Base-by-base conservation (phyloP, 2,329 filamentous ascomycete genomes). In the Orbilia quercus region DNA sequence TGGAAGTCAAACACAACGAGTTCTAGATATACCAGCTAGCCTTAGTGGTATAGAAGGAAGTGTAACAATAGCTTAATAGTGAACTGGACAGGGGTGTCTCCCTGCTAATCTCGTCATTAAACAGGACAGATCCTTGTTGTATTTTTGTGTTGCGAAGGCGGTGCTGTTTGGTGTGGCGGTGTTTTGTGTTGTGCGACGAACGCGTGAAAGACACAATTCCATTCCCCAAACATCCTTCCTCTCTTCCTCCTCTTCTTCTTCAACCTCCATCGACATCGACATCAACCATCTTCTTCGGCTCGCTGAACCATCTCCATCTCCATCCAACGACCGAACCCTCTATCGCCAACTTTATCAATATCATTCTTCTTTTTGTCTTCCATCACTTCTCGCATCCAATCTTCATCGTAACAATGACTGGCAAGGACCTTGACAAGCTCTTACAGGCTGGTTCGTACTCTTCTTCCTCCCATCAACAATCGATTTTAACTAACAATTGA, bases 341-440 rank as follows among this genome's bases (percentile, higher is more conserved):
- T 22, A 20, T 34, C 25, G 28, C 48, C 22, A 16, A 40, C 16
- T 31, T 20, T 12, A 11, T 34, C 14, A 25, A 14, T 38, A 22
- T 2, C n/a, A n/a, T 28, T 47, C 22, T 18, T 57, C 22, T 12
- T 7, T 34, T 34, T 51, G n/a, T 20, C 12, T 45, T 3, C 40
- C 7, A 14, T 1, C 11, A 28, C 9, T 40, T 34, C 9, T 42
- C 40, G 1, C 23, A 42, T 42, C 14, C 7, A 38, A 4, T 28
- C 31, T 36, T n/a, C 11, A 9, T 3, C 12, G 18, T 16, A 28
- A 51, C 42, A 14, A 72, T 72, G 67, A 58, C 67, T 7, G 57
- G 58, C 11, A 72, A 72, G 36, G 53, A 54, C 47, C 59, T 72
- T 25, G 59, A 72, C 14, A 64, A 72, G 40, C 16, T 72, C 9